These are phyloP conservation scores for Botryococcus braunii DNA, from an alignment of 163 green algal genomes.

Conservation along the genomic window DNA sequence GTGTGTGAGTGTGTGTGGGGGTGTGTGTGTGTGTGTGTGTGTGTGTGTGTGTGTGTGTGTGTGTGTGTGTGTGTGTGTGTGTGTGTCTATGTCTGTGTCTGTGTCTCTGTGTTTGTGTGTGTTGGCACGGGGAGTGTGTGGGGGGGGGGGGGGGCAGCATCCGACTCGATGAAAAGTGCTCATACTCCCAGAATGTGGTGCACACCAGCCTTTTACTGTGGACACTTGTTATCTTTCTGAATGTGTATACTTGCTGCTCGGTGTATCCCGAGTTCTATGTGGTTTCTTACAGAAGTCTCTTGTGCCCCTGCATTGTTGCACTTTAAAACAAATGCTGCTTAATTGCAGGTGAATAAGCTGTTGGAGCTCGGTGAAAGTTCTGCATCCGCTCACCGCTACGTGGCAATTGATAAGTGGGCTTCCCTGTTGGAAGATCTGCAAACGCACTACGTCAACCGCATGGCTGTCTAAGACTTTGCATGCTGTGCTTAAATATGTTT, in stretches of 20 bases:
- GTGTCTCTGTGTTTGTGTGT: too few species aligned
- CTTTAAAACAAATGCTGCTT: neutral
- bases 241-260: too few species aligned
- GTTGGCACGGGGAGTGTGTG: too few species aligned
- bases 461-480: slow-evolving; percentile 18
- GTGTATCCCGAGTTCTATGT: neutral
- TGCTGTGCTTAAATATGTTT: neutral
- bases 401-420: slow-evolving; percentile 75
- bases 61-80: too few species aligned
- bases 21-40: neutral
- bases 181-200: too few species aligned
- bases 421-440: slow-evolving; percentile 62
- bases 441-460: slow-evolving; percentile 61
- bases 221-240: neutral
- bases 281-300: neutral
- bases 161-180: too few species aligned
- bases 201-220: neutral
- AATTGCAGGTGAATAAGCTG: slow-evolving; percentile 54
- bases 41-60: too few species aligned
- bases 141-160: too few species aligned
- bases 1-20: neutral
- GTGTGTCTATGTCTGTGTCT: too few species aligned
- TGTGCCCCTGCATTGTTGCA: neutral
- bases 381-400: slow-evolving; percentile 56
- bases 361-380: slow-evolving; percentile 59